Evolutionary conservation across 495 filamentous ascomycete species (phyloP).

Genomic region (Penicillium cosmopolitanum): DNA sequence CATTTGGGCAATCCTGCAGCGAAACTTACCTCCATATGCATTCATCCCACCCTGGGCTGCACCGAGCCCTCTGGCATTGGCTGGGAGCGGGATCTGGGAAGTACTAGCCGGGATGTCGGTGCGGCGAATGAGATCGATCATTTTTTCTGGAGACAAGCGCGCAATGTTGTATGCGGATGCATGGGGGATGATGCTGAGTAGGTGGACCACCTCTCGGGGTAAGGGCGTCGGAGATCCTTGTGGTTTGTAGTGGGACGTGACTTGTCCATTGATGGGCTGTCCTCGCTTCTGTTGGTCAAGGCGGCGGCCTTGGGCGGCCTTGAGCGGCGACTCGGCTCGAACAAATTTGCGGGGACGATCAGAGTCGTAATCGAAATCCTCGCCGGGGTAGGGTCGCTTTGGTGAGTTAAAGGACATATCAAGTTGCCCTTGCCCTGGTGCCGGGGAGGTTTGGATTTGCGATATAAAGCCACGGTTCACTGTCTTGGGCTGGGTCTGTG

Average conservation of each 20-base stretch:
- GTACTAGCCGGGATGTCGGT: conserved; percentile 64
- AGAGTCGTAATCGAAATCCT: conserved; percentile 72
- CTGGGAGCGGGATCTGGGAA: conserved; percentile 48
- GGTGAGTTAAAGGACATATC: conserved; percentile 66
- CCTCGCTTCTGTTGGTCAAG: conserved; percentile 74
- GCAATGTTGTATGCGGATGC: conserved; percentile 70
- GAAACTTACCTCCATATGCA: conserved; percentile 41
- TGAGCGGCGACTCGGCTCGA: conserved; percentile 85
- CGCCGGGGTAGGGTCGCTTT: conserved; percentile 69
- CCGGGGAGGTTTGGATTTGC: conserved; percentile 56
- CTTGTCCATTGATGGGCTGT: conserved; percentile 41
- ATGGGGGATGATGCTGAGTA: conserved; percentile 80
- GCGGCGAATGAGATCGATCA: conserved; percentile 74
- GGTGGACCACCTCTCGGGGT: conserved; percentile 78
- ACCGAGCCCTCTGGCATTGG: conserved; percentile 36
- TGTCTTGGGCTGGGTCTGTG: conserved; percentile 70
- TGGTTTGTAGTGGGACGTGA: conserved; percentile 42
- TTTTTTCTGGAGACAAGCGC: conserved; percentile 67
- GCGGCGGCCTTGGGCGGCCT: conserved; percentile 78
- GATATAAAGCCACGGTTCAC: conserved; percentile 30
- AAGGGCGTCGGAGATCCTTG: conserved; percentile 56
- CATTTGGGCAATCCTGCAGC: no score
- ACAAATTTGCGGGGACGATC: conserved; percentile 76
- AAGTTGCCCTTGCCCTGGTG: conserved; percentile 53
- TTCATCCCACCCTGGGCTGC: conserved; percentile 30